Percentiles rank a stretch among this genome's conserved stretches.
These are phyloP conservation scores for Syncephalastrum sp. DNA, from an alignment of 371 early-diverging fungal species.

Conservation along the genomic window DNA sequence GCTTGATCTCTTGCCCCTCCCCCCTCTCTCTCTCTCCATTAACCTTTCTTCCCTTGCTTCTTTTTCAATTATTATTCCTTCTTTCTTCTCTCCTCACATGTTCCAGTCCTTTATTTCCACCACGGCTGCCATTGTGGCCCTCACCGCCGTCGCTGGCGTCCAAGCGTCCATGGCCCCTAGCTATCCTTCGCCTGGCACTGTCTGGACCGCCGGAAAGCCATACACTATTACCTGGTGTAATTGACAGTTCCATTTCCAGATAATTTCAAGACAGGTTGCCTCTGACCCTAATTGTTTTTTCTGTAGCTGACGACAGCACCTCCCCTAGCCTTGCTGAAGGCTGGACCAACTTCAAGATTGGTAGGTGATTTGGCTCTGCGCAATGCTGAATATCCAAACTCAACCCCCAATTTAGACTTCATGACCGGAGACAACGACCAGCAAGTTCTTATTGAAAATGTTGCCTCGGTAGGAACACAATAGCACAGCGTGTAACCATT, in stretches of 20 bases:
- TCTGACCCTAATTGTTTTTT: not conserved
- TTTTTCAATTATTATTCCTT: not conserved
- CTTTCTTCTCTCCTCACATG: constrained; percentile 1
- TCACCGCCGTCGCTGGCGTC: constrained; percentile 13
- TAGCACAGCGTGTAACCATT: not conserved
- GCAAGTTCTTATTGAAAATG: constrained; percentile 22
- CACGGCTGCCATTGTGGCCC: constrained; percentile 9
- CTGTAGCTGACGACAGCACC: constrained; percentile 20
- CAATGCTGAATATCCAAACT: not conserved
- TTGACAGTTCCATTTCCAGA: not conserved
- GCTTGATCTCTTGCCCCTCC: constrained; percentile 3
- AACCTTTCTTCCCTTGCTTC: constrained; percentile 7
- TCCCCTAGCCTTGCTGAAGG: constrained; percentile 12
- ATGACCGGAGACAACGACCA: constrained; percentile 40
- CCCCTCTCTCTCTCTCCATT: not conserved
- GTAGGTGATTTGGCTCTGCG: constrained; percentile 14
- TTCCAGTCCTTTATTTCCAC: constrained; percentile 1
- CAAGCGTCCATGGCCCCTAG: constrained; percentile 36
- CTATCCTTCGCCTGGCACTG: constrained; percentile 46
- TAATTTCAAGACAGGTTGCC: too few species aligned
- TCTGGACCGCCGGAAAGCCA: constrained; percentile 40
- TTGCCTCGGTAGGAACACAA: constrained; percentile 24
- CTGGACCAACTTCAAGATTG: constrained; percentile 34
- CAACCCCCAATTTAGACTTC: constrained; percentile 21
- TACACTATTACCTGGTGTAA: constrained; percentile 48